These are phyloP conservation scores for Tremella mesenterica DNA, from an alignment of 768 basidiomycete species.

Conservation along the genomic window DNA sequence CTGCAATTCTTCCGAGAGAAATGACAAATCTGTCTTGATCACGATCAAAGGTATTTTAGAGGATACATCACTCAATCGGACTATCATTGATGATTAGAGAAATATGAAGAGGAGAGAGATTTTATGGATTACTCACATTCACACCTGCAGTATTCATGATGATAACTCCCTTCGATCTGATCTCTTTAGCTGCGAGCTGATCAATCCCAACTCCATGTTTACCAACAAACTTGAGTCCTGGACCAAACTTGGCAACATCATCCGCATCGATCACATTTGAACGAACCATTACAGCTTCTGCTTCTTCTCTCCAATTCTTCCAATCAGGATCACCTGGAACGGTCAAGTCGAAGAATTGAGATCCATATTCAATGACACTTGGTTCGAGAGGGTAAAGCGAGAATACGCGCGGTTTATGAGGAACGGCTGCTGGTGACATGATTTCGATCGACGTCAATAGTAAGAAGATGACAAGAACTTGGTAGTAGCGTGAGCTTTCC, in stretches of 20 bases:
- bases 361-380: neutral
- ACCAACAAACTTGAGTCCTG: slow-evolving; percentile 1
- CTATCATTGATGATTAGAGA: no score
- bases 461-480: no score
- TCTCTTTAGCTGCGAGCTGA: neutral
- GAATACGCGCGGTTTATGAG: slow-evolving; percentile 9
- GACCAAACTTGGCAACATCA: slow-evolving; percentile 2
- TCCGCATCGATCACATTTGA: neutral
- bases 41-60: no score
- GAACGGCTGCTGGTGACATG: neutral
- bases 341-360: slow-evolving; percentile 2
- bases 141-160: slow-evolving; percentile 8
- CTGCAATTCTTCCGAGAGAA: no score
- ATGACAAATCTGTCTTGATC: no score
- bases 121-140: neutral
- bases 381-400: slow-evolving; percentile 7
- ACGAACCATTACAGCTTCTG: slow-evolving; percentile 10
- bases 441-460: no score
- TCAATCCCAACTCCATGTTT: slow-evolving; percentile 9
- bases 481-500: no score
- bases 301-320: slow-evolving; percentile 4
- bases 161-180: slow-evolving; percentile 1
- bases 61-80: no score
- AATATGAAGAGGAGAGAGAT: no score
- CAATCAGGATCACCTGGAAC: slow-evolving; percentile 1